These are phyloP conservation scores for Trichosanthes cucumerina DNA, from an alignment of 306 rosid species.

Conservation along the genomic window DNA sequence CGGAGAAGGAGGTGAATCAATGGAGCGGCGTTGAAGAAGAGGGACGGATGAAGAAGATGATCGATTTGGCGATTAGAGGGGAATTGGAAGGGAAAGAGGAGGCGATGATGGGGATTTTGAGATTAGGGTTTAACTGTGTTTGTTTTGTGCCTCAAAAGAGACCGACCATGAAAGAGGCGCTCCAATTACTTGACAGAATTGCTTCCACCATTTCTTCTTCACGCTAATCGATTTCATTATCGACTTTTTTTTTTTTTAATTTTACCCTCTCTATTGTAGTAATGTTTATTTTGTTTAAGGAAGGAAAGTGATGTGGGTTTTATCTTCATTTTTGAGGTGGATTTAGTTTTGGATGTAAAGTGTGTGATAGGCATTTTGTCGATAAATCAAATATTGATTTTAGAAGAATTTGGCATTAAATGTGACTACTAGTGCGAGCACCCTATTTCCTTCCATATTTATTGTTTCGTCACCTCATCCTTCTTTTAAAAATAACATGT, in stretches of 20 bases:
- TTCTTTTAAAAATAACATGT: too few relatives aligned
- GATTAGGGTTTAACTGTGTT: slow-evolving; percentile 66
- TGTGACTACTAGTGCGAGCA: too few relatives aligned
- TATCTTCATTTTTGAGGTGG: background rate
- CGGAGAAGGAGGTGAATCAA: slow-evolving; percentile 48
- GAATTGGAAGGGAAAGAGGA: slow-evolving; percentile 59
- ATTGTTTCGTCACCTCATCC: too few relatives aligned
- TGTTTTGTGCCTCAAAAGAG: slow-evolving; percentile 58
- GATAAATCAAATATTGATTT: background rate
- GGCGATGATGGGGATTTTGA: slow-evolving; percentile 36
- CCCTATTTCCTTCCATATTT: too few relatives aligned
- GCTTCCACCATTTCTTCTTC: slow-evolving; percentile 2
- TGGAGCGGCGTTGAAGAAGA: slow-evolving; percentile 52
- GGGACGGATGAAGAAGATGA: slow-evolving; percentile 40
- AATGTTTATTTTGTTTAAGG: too few relatives aligned
- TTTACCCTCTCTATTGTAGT: too few relatives aligned
- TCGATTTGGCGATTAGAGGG: slow-evolving; percentile 38
- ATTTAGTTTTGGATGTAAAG: background rate
- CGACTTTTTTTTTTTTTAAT: background rate
- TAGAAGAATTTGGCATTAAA: background rate
- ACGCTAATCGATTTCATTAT: background rate
- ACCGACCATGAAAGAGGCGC: slow-evolving; percentile 77
- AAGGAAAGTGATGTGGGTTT: background rate
- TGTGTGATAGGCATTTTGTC: background rate
- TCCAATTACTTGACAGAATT: slow-evolving; percentile 49